Conservation (phyloP, 176 grass and related monocot species). For the Otatea glauca region DNA sequence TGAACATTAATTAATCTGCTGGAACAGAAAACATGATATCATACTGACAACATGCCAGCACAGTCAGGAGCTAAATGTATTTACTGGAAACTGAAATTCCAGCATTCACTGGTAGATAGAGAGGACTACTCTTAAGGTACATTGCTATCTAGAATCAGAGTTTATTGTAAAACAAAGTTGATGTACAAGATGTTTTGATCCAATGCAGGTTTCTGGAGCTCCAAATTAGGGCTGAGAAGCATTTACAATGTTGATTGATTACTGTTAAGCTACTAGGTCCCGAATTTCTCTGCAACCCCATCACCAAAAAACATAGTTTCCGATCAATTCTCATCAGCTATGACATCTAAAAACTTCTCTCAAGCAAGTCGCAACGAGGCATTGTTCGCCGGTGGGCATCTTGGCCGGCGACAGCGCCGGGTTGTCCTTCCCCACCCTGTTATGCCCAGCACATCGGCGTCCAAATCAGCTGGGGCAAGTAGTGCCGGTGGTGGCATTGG, state of each 20-base stretch:
- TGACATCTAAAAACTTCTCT: constrained; percentile 41
- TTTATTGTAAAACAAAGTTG: constrained; percentile 18
- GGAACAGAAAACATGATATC: neutral
- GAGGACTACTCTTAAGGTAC: constrained; percentile 2
- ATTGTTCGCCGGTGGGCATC: constrained; percentile 53
- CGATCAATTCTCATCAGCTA: constrained; percentile 41
- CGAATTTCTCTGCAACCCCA: constrained; percentile 41
- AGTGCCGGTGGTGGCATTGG: neutral
- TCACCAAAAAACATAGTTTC: constrained; percentile 28
- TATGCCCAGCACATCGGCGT: constrained; percentile 36
- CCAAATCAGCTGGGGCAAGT: constrained; percentile 38
- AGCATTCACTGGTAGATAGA: neutral
- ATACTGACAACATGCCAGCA: neutral
- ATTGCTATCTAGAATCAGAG: constrained; percentile 38
- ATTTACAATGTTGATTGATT: constrained; percentile 46
- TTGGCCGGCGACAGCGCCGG: constrained; percentile 65
- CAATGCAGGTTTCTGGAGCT: constrained; percentile 44
- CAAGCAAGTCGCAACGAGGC: constrained; percentile 48
- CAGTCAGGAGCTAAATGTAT: constrained; percentile 17
- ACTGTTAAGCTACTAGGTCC: constrained; percentile 33
- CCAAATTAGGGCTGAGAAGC: constrained; percentile 50
- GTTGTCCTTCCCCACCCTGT: constrained; percentile 79
- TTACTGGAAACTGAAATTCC: neutral
- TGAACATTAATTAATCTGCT: neutral
- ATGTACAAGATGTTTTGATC: constrained; percentile 44